phyloP scores from a whole-genome alignment of 2,329 filamentous ascomycete species.

The Penicillium sp. region DNA sequence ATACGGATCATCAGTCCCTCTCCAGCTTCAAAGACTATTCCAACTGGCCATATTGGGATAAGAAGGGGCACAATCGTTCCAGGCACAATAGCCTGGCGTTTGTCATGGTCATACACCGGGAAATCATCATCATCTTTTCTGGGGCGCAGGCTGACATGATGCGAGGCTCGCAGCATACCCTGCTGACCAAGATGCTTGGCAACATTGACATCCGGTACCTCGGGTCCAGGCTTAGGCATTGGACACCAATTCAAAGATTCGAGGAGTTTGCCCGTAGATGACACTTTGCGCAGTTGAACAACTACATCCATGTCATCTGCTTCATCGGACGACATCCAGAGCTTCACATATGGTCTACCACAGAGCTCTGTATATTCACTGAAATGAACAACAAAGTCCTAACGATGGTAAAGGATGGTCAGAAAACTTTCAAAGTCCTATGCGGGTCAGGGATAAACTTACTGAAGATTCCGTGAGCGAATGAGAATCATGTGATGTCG shows the following conservation, averaged over 20 bases:
- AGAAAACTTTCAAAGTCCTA: neutral
- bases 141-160: neutral
- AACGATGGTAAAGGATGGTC: neutral
- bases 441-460: neutral
- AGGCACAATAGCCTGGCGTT: neutral
- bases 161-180: constrained; percentile 25
- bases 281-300: constrained; percentile 27
- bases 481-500: constrained; percentile 4
- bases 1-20: neutral
- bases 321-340: constrained; percentile 18
- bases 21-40: neutral
- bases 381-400: constrained; percentile 17
- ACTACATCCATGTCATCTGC: constrained; percentile 25
- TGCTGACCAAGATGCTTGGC: constrained; percentile 25
- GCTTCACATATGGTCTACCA: constrained; percentile 11
- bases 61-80: neutral
- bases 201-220: constrained; percentile 21
- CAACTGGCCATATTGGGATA: neutral
- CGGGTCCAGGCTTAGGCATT: constrained; percentile 6
- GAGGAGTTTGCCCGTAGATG: constrained; percentile 13
- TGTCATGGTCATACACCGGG: neutral
- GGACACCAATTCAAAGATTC: constrained; percentile 21
- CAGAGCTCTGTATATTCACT: constrained; percentile 12
- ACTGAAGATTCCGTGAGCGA: constrained; percentile 6
- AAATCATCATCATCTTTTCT: neutral